Evolutionary conservation across 2,329 filamentous ascomycete genomes (phyloP).

Genomic region (Pseudogymnoascus sp.): DNA sequence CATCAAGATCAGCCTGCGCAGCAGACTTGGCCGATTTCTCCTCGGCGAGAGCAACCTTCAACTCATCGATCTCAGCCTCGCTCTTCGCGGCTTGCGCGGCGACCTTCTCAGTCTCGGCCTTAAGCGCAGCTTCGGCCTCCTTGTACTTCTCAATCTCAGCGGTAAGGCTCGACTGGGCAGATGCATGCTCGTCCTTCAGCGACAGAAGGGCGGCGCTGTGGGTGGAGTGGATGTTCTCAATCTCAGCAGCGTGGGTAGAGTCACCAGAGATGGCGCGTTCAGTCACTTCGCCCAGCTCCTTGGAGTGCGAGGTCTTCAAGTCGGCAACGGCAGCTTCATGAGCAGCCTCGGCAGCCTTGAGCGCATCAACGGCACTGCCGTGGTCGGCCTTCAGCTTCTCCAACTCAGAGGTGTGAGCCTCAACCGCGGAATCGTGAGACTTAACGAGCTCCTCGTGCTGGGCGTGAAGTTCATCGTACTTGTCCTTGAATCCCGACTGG

Average conservation of each 20-base stretch:
- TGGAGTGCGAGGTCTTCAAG: conserved; percentile 47
- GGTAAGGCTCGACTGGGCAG: conserved; percentile 29
- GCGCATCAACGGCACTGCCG: conserved; percentile 26
- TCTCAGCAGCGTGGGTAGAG: conserved; percentile 38
- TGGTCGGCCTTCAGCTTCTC: conserved; percentile 19
- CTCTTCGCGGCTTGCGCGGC: conserved; percentile 29
- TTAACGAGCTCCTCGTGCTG: conserved; percentile 43
- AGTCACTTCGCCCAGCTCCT: conserved; percentile 50
- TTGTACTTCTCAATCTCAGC: conserved; percentile 21
- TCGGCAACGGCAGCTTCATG: conserved; percentile 48
- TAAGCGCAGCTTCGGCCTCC: conserved; percentile 31
- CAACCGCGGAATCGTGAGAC: conserved; percentile 23
- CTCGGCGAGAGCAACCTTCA: conserved; percentile 27
- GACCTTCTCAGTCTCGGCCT: conserved; percentile 38
- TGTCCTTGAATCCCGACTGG: conserved; percentile 55
- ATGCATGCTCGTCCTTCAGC: conserved; percentile 37
- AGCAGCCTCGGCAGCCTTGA: conserved; percentile 44
- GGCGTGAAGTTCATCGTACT: conserved; percentile 51
- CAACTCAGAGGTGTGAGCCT: conserved; percentile 19
- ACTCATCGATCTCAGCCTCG: conserved; percentile 21
- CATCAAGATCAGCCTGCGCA: conserved; percentile 49
- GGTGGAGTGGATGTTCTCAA: conserved; percentile 44
- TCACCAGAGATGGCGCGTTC: conserved; percentile 40
- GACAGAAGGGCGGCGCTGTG: conserved; percentile 36
- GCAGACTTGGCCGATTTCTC: conserved; percentile 38